These are phyloP conservation scores for Cicer arietinum DNA, from an alignment of 306 rosid species.

Conservation along the genomic window DNA sequence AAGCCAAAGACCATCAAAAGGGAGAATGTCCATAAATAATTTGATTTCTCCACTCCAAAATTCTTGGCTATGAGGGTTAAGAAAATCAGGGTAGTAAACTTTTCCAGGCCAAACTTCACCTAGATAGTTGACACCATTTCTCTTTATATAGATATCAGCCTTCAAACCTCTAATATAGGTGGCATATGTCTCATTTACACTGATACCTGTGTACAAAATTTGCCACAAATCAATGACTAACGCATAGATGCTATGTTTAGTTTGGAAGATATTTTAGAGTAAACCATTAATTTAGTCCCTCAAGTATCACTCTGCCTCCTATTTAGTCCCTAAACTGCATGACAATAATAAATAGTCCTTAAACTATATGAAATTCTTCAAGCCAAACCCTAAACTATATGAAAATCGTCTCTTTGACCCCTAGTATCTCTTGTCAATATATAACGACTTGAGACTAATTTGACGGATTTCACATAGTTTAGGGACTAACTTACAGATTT, in stretches of 20 bases:
- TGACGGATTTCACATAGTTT: no score
- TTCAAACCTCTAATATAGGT: slow-evolving; percentile 70
- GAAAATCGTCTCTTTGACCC: no score
- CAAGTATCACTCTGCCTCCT: no score
- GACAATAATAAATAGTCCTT: no score
- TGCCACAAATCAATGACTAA: not conserved
- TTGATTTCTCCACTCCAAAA: slow-evolving; percentile 79
- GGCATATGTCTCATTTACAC: slow-evolving; percentile 63
- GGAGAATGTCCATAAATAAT: slow-evolving; percentile 58
- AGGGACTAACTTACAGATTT: no score
- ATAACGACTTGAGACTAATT: no score
- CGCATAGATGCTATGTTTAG: not conserved
- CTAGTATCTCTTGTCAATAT: no score
- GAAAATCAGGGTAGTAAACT: slow-evolving; percentile 82
- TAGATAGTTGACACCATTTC: slow-evolving; percentile 64
- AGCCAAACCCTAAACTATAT: no score
- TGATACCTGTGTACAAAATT: slow-evolving; percentile 63
- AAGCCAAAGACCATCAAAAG: slow-evolving; percentile 86
- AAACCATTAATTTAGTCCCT: no score
- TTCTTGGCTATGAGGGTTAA: slow-evolving; percentile 58
- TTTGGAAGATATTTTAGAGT: not conserved
- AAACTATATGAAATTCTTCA: no score
- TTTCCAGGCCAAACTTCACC: slow-evolving; percentile 95
- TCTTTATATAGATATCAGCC: slow-evolving; percentile 74
- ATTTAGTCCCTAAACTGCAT: no score